phyloP scores from a whole-genome alignment of 1,284 basidiomycete species.

The Gastroboletus turbinatus region DNA sequence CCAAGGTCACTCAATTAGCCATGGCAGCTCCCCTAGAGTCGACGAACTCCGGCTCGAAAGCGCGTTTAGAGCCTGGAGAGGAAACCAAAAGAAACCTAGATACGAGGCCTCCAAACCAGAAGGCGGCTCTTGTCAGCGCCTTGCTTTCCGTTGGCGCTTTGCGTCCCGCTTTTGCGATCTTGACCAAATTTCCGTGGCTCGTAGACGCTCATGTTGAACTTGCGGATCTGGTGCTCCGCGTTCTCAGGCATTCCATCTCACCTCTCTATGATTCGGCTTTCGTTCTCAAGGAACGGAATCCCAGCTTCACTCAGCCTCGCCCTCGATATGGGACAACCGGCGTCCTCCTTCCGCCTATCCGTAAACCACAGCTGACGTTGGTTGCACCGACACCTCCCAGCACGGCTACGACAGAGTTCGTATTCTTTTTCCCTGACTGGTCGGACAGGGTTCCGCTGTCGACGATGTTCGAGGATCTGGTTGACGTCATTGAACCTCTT shows the following conservation, averaged over 20 bases:
- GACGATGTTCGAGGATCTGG: constrained; percentile 63
- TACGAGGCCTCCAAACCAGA: constrained; percentile 71
- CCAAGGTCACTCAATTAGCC: constrained; percentile 78
- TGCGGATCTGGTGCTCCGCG: constrained; percentile 80
- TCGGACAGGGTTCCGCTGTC: constrained; percentile 67
- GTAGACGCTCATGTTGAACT: constrained; percentile 80
- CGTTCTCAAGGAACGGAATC: constrained; percentile 52
- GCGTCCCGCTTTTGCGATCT: constrained; percentile 72
- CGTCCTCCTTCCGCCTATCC: constrained; percentile 47
- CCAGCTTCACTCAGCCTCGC: constrained; percentile 61
- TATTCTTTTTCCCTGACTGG: constrained; percentile 92
- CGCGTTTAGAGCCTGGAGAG: constrained; percentile 35
- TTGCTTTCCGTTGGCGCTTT: constrained; percentile 86
- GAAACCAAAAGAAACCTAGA: constrained; percentile 48
- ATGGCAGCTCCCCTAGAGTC: constrained; percentile 89
- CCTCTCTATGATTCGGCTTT: constrained; percentile 63
- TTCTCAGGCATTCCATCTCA: constrained; percentile 67
- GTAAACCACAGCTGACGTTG: constrained; percentile 64
- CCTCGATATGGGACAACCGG: constrained; percentile 61
- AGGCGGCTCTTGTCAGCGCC: constrained; percentile 77
- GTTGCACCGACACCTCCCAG: constrained; percentile 75
- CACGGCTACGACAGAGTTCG: constrained; percentile 68
- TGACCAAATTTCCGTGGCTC: constrained; percentile 86
- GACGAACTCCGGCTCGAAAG: constrained; percentile 37
- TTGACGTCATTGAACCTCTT: constrained; percentile 72